Evolutionary conservation across 768 basidiomycete species (phyloP).

Genomic region (Cystobasidium tubakii): DNA sequence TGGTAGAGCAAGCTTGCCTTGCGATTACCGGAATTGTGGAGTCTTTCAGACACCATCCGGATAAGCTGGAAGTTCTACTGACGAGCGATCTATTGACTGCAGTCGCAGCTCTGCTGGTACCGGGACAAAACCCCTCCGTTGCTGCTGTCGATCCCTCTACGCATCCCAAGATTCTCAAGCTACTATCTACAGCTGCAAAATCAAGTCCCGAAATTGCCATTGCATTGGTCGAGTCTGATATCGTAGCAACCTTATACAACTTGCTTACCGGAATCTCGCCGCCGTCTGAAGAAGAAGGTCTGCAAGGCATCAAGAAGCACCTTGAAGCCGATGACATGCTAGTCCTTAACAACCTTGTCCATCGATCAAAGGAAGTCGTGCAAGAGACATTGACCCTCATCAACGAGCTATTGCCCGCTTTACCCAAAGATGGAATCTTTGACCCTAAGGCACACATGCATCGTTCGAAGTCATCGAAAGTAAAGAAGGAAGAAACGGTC

Average conservation of each 20-base stretch:
- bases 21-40: constrained; percentile 92
- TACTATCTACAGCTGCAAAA: constrained; percentile 77
- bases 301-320: constrained; percentile 41
- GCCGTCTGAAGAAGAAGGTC: constrained; percentile 50
- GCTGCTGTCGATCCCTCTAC: constrained; percentile 61
- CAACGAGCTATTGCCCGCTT: constrained; percentile 84
- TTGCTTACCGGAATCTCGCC: constrained; percentile 91
- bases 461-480: constrained; percentile 8
- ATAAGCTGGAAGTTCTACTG: constrained; percentile 73
- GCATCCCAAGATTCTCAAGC: constrained; percentile 78
- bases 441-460: constrained; percentile 56
- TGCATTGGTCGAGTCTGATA: constrained; percentile 79
- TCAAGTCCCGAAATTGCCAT: constrained; percentile 82
- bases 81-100: constrained; percentile 61
- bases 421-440: constrained; percentile 94
- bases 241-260: constrained; percentile 86
- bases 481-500: constrained; percentile 44
- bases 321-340: constrained; percentile 80
- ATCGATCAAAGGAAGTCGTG: constrained; percentile 92
- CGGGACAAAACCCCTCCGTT: constrained; percentile 39
- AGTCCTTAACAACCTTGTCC: constrained; percentile 93
- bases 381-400: constrained; percentile 86
- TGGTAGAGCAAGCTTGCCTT: constrained; percentile 94
- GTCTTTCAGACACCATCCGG: constrained; percentile 76
- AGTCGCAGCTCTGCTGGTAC: constrained; percentile 40